Evolutionary conservation across 257 asterid species (phyloP).

Genomic region (Jaltomata sinuosa): DNA sequence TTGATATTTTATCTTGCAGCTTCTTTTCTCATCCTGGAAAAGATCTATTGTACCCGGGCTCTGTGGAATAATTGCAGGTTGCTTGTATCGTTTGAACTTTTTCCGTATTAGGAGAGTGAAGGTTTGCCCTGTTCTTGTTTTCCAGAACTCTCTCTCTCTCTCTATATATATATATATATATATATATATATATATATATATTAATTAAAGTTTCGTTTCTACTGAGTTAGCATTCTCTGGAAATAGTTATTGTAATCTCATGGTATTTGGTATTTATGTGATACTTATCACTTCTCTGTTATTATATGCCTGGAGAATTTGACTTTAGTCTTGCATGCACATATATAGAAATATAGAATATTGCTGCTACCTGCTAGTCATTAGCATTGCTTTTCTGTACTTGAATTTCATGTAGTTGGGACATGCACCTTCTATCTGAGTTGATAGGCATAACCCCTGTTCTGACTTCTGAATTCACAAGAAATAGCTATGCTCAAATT

Average conservation of each 20-base stretch:
- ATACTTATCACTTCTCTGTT: background rate
- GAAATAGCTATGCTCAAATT: background rate
- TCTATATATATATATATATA: background rate
- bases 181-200: no score
- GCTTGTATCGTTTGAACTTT: constrained; percentile 71
- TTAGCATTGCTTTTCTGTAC: background rate
- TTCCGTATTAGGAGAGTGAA: constrained; percentile 62
- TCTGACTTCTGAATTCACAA: constrained; percentile 1
- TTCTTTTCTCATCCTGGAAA: constrained; percentile 94
- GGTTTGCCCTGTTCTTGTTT: constrained; percentile 27
- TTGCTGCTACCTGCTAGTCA: background rate
- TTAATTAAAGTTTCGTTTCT: background rate
- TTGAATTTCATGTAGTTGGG: background rate
- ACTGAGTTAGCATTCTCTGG: background rate
- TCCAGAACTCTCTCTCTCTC: background rate
- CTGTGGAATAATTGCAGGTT: constrained; percentile 96
- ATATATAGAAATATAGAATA: background rate
- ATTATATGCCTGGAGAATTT: background rate
- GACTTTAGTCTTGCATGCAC: background rate
- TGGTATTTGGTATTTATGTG: background rate
- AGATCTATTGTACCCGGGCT: constrained; percentile 91
- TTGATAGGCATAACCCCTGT: background rate
- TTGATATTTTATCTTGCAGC: constrained; percentile 37
- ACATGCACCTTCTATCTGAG: background rate
- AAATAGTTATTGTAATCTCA: background rate